A percentile compares a stretch with the other conserved stretches of the same genome.
These are phyloP conservation scores for Psidium guajava DNA, from an alignment of 345 rosid genomes.

Conservation along the genomic window DNA sequence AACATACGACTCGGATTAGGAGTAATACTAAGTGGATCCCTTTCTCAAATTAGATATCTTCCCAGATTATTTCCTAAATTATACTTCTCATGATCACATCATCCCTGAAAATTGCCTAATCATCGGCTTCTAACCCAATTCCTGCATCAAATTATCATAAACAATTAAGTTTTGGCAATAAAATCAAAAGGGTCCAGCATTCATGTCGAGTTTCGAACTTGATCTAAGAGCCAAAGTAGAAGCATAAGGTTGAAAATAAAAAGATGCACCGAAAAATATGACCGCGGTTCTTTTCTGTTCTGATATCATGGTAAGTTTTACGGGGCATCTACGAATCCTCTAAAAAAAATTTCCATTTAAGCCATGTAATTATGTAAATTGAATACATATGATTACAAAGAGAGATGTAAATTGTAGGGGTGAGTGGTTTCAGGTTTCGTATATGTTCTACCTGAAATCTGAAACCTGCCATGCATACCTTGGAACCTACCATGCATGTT, in stretches of 20 bases:
- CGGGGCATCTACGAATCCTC: rapidly evolving
- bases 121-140: neutral
- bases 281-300: rapidly evolving
- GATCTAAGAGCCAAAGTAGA: no score
- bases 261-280: rapidly evolving
- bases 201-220: no score
- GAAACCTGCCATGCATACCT: no score
- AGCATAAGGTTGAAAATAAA: neutral
- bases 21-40: neutral
- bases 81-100: neutral
- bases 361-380: neutral
- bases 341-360: neutral
- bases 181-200: no score
- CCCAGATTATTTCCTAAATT: neutral
- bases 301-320: neutral
- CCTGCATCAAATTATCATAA: neutral
- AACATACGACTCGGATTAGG: neutral
- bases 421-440: no score
- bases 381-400: neutral
- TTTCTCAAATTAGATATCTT: neutral
- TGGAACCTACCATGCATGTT: no score
- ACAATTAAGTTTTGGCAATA: no score
- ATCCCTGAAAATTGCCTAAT: neutral
- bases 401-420: neutral
- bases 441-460: no score